phyloP scores from a whole-genome alignment of 805 yeast genomes.

The Candida krabiensis region DNA sequence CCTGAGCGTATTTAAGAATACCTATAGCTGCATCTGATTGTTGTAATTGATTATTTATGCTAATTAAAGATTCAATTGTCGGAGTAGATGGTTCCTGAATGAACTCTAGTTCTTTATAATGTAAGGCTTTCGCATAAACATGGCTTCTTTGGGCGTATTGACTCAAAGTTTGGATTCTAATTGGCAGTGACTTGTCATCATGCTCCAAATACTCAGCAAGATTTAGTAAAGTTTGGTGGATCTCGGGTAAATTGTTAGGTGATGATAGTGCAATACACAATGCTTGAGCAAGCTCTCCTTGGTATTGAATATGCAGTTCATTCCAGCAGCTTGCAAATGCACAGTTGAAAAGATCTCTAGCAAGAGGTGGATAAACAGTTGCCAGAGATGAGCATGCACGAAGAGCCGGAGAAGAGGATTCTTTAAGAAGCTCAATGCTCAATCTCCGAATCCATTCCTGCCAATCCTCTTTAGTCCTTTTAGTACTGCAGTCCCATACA shows the following conservation, averaged over 20 bases:
- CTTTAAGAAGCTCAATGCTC: constrained; percentile 81
- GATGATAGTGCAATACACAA: constrained; percentile 86
- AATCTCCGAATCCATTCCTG: constrained; percentile 93
- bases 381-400: constrained; percentile 92
- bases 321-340: constrained; percentile 96
- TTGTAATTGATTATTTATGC: constrained; percentile 90
- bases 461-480: constrained; percentile 95
- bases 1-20: constrained; percentile 89
- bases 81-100: constrained; percentile 90
- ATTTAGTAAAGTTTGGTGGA: constrained; percentile 83
- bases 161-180: constrained; percentile 85
- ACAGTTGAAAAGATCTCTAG: constrained; percentile 88
- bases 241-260: constrained; percentile 92
- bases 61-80: constrained; percentile 87
- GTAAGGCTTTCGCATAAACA: constrained; percentile 96
- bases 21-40: constrained; percentile 99
- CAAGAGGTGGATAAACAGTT: constrained; percentile 80
- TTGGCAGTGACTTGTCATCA: constrained; percentile 91
- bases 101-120: constrained; percentile 92
- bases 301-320: constrained; percentile 83
- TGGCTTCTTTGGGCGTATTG: constrained; percentile 94
- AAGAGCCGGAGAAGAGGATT: constrained; percentile 91
- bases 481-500: constrained; percentile 90
- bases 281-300: constrained; percentile 83
- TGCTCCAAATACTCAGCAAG: constrained; percentile 97